These are phyloP conservation scores for Aphanomyces invadans DNA, from an alignment of 352 stramenopile genomes.

Conservation along the genomic window DNA sequence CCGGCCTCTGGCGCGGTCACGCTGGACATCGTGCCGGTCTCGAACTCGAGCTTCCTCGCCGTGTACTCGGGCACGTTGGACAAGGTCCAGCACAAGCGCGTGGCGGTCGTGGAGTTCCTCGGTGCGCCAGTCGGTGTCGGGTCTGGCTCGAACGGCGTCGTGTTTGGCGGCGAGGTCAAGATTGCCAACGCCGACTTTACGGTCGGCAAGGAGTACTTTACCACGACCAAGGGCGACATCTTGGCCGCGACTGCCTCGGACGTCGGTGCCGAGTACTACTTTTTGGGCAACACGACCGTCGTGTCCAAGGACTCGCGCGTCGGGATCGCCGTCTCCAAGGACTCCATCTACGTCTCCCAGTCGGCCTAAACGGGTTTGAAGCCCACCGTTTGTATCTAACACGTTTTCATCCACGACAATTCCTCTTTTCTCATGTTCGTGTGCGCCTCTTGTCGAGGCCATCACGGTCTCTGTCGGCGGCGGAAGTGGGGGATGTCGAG, in stretches of 20 bases:
- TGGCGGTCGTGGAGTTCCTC: conserved; percentile 60
- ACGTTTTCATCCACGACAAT: no score
- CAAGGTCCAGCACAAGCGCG: conserved; percentile 49
- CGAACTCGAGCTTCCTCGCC: conserved; percentile 46
- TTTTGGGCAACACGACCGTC: conserved; percentile 56
- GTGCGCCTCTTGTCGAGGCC: no score
- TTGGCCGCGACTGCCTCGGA: conserved; percentile 22
- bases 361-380: neutral
- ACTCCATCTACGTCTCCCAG: conserved; percentile 34
- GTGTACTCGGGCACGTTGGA: conserved; percentile 52
- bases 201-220: conserved; percentile 56
- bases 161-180: conserved; percentile 52
- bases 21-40: conserved; percentile 45
- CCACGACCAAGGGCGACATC: conserved; percentile 43
- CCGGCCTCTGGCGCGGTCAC: conserved; percentile 37
- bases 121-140: conserved; percentile 62
- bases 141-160: conserved; percentile 47
- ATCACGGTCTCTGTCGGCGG: no score
- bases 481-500: no score
- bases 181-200: conserved; percentile 34
- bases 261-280: conserved; percentile 48
- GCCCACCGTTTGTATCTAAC: no score
- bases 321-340: conserved; percentile 51
- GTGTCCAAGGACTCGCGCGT: conserved; percentile 69
- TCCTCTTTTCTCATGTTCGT: no score